A percentile compares a stretch with the other conserved stretches of the same genome.
Conservation (phyloP, 371 early-diverging fungal genomes). For the Zopfochytrium polystomum region DNA sequence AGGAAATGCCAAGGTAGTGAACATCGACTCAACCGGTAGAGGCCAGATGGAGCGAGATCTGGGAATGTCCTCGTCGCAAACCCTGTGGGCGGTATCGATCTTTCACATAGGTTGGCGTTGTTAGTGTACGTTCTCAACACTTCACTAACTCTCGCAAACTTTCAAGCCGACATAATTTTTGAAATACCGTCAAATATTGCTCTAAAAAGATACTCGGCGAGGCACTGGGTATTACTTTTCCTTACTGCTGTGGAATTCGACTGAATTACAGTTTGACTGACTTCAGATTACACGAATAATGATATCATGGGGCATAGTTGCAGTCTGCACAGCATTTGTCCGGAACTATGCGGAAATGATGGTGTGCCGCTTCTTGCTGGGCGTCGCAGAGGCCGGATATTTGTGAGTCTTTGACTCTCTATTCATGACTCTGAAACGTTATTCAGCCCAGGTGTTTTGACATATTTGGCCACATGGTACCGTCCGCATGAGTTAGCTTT, state of each 20-base stretch:
- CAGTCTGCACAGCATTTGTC: slow-evolving; percentile 55
- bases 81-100: too few species aligned
- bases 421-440: too few species aligned
- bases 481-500: slow-evolving; percentile 67
- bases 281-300: slow-evolving; percentile 74
- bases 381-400: slow-evolving; percentile 66
- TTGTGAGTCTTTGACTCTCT: too few species aligned
- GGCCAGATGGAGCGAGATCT: slow-evolving; percentile 23
- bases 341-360: slow-evolving; percentile 33
- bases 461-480: slow-evolving; percentile 75
- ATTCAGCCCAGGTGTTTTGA: slow-evolving; percentile 74
- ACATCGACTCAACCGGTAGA: slow-evolving; percentile 13
- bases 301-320: slow-evolving; percentile 64
- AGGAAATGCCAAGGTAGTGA: slow-evolving; percentile 12
- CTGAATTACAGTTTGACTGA: too few species aligned
- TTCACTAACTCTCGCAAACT: too few species aligned
- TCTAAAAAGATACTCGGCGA: slow-evolving; percentile 62
- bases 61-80: too few species aligned
- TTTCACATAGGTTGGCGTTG: too few species aligned
- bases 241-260: too few species aligned
- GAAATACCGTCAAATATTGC: slow-evolving; percentile 65
- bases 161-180: slow-evolving; percentile 66
- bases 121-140: too few species aligned
- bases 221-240: too few species aligned
- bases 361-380: slow-evolving; percentile 63